phyloP scores from a whole-genome alignment of 2,329 filamentous ascomycete genomes.

The Cercospora nicotianae region DNA sequence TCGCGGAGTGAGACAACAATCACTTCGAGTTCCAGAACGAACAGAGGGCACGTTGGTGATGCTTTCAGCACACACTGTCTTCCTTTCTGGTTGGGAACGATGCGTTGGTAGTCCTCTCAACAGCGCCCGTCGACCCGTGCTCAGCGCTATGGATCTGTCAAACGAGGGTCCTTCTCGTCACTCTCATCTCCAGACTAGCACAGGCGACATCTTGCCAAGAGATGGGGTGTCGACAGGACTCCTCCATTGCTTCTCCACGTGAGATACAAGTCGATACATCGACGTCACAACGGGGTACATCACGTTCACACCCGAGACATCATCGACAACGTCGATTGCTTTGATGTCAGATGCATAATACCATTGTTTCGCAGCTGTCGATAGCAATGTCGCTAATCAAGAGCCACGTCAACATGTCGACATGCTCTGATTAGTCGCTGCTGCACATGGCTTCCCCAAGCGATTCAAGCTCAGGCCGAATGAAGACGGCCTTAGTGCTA shows the following conservation, averaged over 20 bases:
- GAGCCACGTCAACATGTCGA: slow-evolving; percentile 2
- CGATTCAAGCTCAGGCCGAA: background rate
- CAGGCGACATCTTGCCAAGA: background rate
- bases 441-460: background rate
- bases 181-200: background rate
- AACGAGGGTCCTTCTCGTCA: background rate
- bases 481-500: background rate
- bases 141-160: background rate
- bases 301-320: background rate
- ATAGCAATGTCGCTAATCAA: background rate
- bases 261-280: background rate
- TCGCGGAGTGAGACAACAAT: background rate
- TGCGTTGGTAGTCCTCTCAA: background rate
- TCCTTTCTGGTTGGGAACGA: too few relatives aligned
- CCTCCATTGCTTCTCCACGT: background rate
- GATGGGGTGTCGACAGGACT: background rate
- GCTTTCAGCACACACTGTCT: background rate
- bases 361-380: background rate
- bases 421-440: background rate
- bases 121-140: background rate
- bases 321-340: background rate
- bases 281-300: background rate
- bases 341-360: background rate
- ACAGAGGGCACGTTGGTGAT: background rate
- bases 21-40: background rate